Base-by-base conservation (phyloP, 768 basidiomycete species). In the Galerina marginata region DNA sequence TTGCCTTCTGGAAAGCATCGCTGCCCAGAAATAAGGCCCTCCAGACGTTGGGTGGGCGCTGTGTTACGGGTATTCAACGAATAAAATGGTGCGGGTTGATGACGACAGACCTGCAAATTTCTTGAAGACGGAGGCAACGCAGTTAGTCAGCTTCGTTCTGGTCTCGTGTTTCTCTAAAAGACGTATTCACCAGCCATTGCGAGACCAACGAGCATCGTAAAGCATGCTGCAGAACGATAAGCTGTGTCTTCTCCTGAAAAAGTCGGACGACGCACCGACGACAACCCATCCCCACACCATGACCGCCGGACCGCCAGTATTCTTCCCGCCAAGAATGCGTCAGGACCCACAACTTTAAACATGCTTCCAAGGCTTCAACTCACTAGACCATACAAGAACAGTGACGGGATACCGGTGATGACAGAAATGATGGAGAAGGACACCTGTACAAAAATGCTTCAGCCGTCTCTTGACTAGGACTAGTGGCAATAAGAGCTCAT, bases 11-110 rank as follows among this genome's bases (percentile, higher is more conserved):
- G 88, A 85, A 1, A 92, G 73, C 84, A 91, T 89, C 1, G 90
- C 89, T n/a, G 89, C 86, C 91, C 90, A 91, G 72, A 87, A 91
- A 66, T 91, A 91, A 0, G 91, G 90, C 0, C 90, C 90, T 6
- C 90, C 88, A 50, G 84, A 87, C 2, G 88, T 89, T 4, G 87
- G 88, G 74, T 86, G 88, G 2, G 88, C 86, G 62, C 87, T 89
- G 60, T 6, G 2, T 23, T 16, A n/a, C 2, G 36, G 52, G 25
- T 10, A 14, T 38, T 23, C 25, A 16, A 49, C 1, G 12, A 16
- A 36, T 0, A 25, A 25, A 42, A 16, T 14, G 7, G 23, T 25
- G 4, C 37, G 9, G 29, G 25, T 2, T 4, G 10, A 14, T 25
- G 6, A 37, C 3, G 6, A 51, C 58, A 10, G 60, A 80, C 81